phyloP scores from a whole-genome alignment of 257 asterid species.

The Solanum virginianum region DNA sequence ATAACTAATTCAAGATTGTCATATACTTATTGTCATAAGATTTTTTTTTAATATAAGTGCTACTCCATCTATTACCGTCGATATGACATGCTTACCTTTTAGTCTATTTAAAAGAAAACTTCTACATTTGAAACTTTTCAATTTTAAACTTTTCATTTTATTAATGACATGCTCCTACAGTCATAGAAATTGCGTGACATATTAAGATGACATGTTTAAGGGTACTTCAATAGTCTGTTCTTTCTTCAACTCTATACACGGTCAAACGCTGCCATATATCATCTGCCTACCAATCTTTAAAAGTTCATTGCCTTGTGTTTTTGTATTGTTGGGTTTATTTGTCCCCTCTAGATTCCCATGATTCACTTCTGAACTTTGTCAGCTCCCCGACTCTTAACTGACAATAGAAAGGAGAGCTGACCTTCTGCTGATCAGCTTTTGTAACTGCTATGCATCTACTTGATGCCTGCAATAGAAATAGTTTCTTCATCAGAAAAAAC shows the following conservation, averaged over 20 bases:
- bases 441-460: too few relatives aligned
- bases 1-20: background rate
- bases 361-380: too few relatives aligned
- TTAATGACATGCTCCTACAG: background rate
- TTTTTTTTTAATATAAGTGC: background rate
- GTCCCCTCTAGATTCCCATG: too few relatives aligned
- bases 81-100: background rate
- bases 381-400: too few relatives aligned
- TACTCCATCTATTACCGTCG: background rate
- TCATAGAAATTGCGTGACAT: background rate
- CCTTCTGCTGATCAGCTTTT: too few relatives aligned
- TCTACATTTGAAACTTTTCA: background rate
- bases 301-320: too few relatives aligned
- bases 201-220: background rate
- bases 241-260: background rate
- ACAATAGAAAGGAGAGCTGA: too few relatives aligned
- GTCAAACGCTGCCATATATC: background rate
- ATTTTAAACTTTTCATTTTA: background rate
- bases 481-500: background rate
- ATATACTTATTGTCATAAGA: background rate
- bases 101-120: background rate
- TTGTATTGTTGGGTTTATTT: too few relatives aligned
- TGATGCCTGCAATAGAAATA: too few relatives aligned
- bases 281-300: too few relatives aligned
- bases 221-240: background rate